Evolutionary conservation across 108 stramenopile genomes (phyloP), one percentile per base, ranked within the genome.

Genomic region (Tribonema minus): DNA sequence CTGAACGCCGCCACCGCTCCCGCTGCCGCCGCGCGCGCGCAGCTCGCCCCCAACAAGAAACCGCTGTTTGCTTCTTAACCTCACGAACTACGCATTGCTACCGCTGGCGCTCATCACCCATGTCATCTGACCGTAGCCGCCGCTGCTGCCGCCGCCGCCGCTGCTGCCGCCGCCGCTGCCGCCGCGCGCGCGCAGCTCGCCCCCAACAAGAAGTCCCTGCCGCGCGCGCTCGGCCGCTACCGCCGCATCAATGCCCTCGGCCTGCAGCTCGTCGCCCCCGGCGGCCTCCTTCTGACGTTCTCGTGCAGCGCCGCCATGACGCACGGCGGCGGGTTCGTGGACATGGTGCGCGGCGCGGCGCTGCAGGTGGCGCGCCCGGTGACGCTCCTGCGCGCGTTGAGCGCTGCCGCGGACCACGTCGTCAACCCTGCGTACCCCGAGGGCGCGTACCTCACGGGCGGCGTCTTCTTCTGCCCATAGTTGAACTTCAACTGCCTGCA

Each of bases 221-320:
- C 85, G 28, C 85, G 89, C 40, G 94, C 93, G 27, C 81, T 87
- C 2, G 80, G 89, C 30, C 95, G 93, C 70, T 97, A 97, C 71
- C 91, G 91, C 66, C 84, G 90, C 5, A 58, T 97, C 30, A 97
- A 97, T 70, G 83, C 90, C 61, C 92, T 92, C 78, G 94, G 92
- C 30, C 86, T 97, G 69, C 90, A 91, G 64, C 74, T 94, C 46
- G 77, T 81, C 27, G 64, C 68, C 25, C 61, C 82, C 15, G 96
- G 96, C 36, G 94, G 96, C 7, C 81, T 94, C 38, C 82, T 97
- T 5, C 71, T 97, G 84, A 94, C 94, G 0, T 97, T 94, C 77
- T 92, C 94, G 31, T 97, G 96, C 69, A 90, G 90, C 40, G 90
- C 92, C 12, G 94, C 94, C 28, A 95, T 96, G 95, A 92, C 93